These are phyloP conservation scores for Suhomyces yuchorum DNA, from an alignment of 1,139 yeast genomes.

Conservation along the genomic window DNA sequence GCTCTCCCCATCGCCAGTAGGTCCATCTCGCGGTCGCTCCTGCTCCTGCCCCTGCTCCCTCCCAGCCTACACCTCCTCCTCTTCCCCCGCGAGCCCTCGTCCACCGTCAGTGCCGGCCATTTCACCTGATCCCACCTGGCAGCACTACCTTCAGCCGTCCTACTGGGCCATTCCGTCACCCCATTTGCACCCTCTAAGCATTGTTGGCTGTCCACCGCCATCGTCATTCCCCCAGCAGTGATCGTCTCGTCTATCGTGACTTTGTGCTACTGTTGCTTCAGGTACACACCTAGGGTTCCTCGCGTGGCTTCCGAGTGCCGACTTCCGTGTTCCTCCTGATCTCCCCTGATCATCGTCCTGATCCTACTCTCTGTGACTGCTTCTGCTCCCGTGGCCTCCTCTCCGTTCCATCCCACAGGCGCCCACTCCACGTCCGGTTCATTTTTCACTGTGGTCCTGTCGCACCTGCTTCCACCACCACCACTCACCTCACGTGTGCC, in stretches of 20 bases:
- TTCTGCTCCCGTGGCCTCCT: not conserved
- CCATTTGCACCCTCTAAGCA: not conserved
- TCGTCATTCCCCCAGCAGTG: not conserved
- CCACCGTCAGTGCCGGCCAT: not conserved
- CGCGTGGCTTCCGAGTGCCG: not conserved
- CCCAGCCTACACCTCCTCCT: not conserved
- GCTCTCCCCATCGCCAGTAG: not conserved
- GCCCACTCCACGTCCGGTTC: too few relatives aligned
- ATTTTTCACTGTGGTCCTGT: not conserved
- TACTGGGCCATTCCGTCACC: not conserved
- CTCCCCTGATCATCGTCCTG: not conserved
- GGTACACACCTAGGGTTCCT: not conserved
- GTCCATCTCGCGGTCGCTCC: not conserved
- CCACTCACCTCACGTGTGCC: too few relatives aligned
- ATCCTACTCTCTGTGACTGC: not conserved
- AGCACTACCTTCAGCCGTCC: not conserved
- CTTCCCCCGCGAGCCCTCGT: not conserved
- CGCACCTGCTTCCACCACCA: not conserved
- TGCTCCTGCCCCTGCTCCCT: not conserved
- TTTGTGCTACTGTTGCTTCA: not conserved
- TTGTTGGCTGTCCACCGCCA: not conserved
- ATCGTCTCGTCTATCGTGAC: not conserved
- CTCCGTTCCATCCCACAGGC: too few relatives aligned
- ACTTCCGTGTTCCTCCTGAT: not conserved
- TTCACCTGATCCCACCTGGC: not conserved